A percentile compares a stretch with the other conserved stretches of the same genome.
phyloP scores from a whole-genome alignment of 805 yeast genomes.

The Pichia ethanolica region DNA sequence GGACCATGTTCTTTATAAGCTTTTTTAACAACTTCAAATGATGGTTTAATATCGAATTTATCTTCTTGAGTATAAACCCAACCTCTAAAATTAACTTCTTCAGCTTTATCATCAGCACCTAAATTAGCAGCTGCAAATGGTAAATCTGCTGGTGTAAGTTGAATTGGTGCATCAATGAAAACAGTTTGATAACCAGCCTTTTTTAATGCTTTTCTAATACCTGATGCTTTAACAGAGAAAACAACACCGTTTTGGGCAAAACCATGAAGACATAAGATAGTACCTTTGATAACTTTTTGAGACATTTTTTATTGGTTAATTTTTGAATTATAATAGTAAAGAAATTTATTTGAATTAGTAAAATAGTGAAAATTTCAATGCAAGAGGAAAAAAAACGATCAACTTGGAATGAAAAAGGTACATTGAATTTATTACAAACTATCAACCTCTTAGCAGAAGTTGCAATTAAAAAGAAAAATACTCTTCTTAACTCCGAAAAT shows the following conservation, averaged over 20 bases:
- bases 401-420: too few relatives aligned
- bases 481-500: too few relatives aligned
- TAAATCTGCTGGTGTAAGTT: slow-evolving; percentile 58
- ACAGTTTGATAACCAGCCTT: slow-evolving; percentile 58
- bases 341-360: too few relatives aligned
- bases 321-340: too few relatives aligned
- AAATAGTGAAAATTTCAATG: too few relatives aligned
- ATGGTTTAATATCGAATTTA: slow-evolving; percentile 27
- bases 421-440: too few relatives aligned
- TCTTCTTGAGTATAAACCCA: slow-evolving; percentile 62
- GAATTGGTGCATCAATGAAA: slow-evolving; percentile 74
- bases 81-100: slow-evolving; percentile 34
- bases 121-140: slow-evolving; percentile 53
- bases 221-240: slow-evolving; percentile 85
- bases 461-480: too few relatives aligned
- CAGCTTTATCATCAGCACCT: slow-evolving; percentile 37
- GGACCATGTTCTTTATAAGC: slow-evolving; percentile 61
- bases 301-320: slow-evolving; percentile 13
- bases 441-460: too few relatives aligned
- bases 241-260: slow-evolving; percentile 77
- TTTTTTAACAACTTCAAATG: slow-evolving; percentile 44
- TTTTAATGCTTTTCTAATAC: slow-evolving; percentile 69
- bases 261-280: slow-evolving; percentile 85
- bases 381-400: background rate
- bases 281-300: slow-evolving; percentile 27